Conservation (phyloP, 2,329 filamentous ascomycete genomes). For the Tolypocladium ovalisporum region DNA sequence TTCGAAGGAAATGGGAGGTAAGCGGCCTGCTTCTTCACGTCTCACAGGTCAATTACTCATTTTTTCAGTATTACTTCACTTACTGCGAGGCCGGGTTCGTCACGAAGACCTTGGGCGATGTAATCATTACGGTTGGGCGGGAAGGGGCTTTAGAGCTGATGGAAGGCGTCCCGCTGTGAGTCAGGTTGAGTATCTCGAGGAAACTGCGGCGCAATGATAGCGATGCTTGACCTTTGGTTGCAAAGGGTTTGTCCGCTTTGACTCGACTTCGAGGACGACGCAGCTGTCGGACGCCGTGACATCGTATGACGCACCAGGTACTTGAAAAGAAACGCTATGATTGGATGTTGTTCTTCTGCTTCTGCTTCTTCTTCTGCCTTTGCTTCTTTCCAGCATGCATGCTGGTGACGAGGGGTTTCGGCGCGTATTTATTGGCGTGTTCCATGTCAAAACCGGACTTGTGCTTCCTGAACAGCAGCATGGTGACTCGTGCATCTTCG, state of each 20-base stretch:
- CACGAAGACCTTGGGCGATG: slow-evolving; percentile 62
- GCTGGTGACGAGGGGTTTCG: slow-evolving; percentile 12
- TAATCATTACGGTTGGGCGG: slow-evolving; percentile 58
- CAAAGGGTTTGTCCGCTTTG: background rate
- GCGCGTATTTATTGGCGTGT: slow-evolving; percentile 55
- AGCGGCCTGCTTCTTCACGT: slow-evolving; percentile 10
- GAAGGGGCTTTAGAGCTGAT: slow-evolving; percentile 57
- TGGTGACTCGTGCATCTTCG: slow-evolving; percentile 77
- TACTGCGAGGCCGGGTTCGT: slow-evolving; percentile 67
- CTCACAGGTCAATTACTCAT: background rate
- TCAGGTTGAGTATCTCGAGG: slow-evolving; percentile 19
- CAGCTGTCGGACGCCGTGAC: background rate
- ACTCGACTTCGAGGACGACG: background rate
- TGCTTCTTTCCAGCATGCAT: slow-evolving; percentile 26
- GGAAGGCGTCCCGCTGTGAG: slow-evolving; percentile 54
- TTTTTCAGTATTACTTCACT: slow-evolving; percentile 55
- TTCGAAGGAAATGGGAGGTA: slow-evolving; percentile 61
- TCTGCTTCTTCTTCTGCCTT: slow-evolving; percentile 17
- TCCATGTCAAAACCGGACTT: slow-evolving; percentile 82
- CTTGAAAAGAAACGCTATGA: background rate
- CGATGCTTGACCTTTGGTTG: background rate
- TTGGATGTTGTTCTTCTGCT: background rate
- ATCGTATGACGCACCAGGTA: background rate
- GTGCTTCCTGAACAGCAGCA: slow-evolving; percentile 75
- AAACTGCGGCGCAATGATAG: background rate